A percentile compares a stretch with the other conserved stretches of the same genome.
Conservation (phyloP, 108 stramenopile species). For the Aurantiochytrium sp. region DNA sequence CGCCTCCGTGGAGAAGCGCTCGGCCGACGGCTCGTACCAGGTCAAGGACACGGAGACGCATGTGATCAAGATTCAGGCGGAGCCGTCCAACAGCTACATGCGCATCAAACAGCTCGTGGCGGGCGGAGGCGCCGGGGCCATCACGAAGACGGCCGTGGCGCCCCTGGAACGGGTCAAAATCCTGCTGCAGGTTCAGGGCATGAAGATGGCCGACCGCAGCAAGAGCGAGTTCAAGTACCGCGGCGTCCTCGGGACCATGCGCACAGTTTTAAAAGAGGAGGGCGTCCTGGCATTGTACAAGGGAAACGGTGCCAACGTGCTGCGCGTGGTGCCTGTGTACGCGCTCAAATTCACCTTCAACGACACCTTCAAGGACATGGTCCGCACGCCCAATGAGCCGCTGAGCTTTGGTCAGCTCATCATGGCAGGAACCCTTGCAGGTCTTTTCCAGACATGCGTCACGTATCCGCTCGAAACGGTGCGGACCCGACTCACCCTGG, state of each 20-base stretch:
- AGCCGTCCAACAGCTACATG: not conserved
- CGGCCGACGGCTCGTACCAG: not conserved
- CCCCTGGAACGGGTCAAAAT: constrained; percentile 28
- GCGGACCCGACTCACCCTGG: constrained; percentile 19
- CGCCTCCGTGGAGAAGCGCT: not conserved
- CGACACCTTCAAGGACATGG: constrained; percentile 29
- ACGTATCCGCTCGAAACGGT: constrained; percentile 21
- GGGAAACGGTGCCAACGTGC: constrained; percentile 28
- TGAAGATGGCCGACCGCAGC: not conserved
- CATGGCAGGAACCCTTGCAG: constrained; percentile 14
- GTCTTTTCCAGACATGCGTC: constrained; percentile 16
- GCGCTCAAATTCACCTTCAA: constrained; percentile 32
- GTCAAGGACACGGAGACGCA: not conserved
- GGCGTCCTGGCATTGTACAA: constrained; percentile 14
- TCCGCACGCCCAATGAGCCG: not conserved
- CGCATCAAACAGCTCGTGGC: not conserved
- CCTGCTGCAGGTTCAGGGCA: constrained; percentile 21
- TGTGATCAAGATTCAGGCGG: not conserved
- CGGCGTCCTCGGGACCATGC: not conserved
- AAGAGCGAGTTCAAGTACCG: not conserved
- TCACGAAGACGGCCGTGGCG: constrained; percentile 26
- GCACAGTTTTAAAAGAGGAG: constrained; percentile 1
- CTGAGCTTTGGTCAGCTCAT: constrained; percentile 22
- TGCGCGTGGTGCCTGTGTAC: constrained; percentile 24
- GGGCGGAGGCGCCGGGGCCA: constrained; percentile 22